Evolutionary conservation across 176 grass and related monocot species (phyloP).

Genomic region (Oryza rufipogon): DNA sequence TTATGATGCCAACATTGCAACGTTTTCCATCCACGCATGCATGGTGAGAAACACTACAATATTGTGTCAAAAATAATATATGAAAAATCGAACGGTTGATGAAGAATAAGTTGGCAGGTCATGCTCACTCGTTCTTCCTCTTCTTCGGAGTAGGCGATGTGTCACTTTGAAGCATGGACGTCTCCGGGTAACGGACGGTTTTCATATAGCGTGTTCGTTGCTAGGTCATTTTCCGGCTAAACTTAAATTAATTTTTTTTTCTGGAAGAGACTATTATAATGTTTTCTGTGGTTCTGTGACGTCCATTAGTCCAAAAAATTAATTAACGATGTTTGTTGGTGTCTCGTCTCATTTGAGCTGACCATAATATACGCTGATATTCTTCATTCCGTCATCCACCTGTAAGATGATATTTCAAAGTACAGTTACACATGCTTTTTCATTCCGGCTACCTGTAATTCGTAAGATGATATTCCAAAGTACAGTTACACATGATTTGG

Average conservation of each 20-base stretch:
- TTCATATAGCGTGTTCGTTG: constrained; percentile 18
- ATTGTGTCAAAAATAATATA: background rate
- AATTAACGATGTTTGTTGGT: background rate
- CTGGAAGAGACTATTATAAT: background rate
- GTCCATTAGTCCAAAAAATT: background rate
- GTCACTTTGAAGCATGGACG: constrained; percentile 35
- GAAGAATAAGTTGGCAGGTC: constrained; percentile 46
- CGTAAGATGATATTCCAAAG: background rate
- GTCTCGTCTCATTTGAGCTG: background rate
- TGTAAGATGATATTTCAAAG: background rate
- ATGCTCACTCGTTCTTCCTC: background rate
- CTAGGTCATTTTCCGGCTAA: constrained; percentile 36
- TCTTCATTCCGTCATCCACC: background rate
- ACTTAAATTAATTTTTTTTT: background rate
- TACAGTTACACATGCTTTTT: background rate
- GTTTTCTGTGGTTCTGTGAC: background rate
- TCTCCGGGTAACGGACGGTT: constrained; percentile 17
- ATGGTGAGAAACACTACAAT: background rate
- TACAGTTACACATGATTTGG: background rate
- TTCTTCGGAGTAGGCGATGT: constrained; percentile 38
- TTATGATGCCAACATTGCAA: background rate
- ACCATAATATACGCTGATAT: background rate
- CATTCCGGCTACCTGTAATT: background rate
- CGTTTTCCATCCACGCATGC: background rate
- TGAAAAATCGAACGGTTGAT: background rate